phyloP scores from a whole-genome alignment of 306 rosid species.

The Vigna radiata region DNA sequence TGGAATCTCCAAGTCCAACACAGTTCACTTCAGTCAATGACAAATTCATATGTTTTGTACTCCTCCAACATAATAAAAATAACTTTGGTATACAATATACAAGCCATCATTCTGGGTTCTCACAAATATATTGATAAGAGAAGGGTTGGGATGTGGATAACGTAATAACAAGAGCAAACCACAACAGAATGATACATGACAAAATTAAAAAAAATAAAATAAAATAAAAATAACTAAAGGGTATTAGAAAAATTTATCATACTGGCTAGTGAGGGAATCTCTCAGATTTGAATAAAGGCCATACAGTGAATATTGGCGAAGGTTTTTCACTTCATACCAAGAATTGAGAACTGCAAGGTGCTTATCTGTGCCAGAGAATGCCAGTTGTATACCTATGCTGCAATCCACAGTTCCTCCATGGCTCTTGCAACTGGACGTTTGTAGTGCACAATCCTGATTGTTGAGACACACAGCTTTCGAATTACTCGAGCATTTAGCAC shows the following conservation, averaged over 20 bases:
- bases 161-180: slow-evolving; percentile 26
- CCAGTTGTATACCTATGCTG: slow-evolving; percentile 85
- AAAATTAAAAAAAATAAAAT: slow-evolving; percentile 40
- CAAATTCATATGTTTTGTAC: slow-evolving; percentile 18
- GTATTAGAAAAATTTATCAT: slow-evolving; percentile 63
- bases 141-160: slow-evolving; percentile 6
- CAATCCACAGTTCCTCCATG: slow-evolving; percentile 82
- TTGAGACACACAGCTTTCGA: slow-evolving; percentile 76
- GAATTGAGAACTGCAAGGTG: slow-evolving; percentile 86
- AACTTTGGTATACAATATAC: slow-evolving; percentile 49
- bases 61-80: slow-evolving; percentile 35
- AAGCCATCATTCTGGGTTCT: slow-evolving; percentile 39
- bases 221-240: slow-evolving; percentile 24
- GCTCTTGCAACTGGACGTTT: slow-evolving; percentile 67
- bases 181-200: slow-evolving; percentile 38
- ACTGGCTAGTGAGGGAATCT: slow-evolving; percentile 84
- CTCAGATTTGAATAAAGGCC: slow-evolving; percentile 81
- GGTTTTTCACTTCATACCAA: slow-evolving; percentile 95
- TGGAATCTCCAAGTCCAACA: slow-evolving; percentile 17
- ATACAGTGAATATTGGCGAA: slow-evolving; percentile 87
- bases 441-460: slow-evolving; percentile 83
- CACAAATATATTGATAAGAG: slow-evolving; percentile 30
- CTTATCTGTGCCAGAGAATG: slow-evolving; percentile 94
- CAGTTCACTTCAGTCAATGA: slow-evolving; percentile 1
- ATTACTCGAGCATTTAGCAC: slow-evolving; percentile 66